Base-by-base conservation (phyloP, 2,329 filamentous ascomycete genomes). In the Fusarium haematococcum region DNA sequence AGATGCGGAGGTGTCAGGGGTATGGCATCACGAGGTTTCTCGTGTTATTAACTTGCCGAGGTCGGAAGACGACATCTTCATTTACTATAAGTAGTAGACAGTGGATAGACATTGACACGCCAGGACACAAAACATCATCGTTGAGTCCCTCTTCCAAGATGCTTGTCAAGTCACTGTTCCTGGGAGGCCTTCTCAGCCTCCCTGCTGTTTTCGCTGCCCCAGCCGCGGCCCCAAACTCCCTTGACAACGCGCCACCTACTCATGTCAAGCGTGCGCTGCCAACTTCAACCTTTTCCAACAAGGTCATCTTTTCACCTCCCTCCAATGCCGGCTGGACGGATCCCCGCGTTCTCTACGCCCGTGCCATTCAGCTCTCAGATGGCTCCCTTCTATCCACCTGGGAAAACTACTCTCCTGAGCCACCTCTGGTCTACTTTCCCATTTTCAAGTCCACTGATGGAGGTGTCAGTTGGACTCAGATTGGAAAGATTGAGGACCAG, bases 401-500 rank as follows among this genome's bases (percentile, higher is more conserved):
- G 87, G 87, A 89, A 75, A 89, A 89, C 82, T 89, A 89, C 81
- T 86, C 85, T 14, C 87, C 87, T 4, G 85, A 91, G 78, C 89
- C 88, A 7, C 89, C 89, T 1, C 78, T 83, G 5, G 88, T 89
- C 11, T 84, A 83, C 79, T 91, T 90, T 77, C 90, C 88, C 63
- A 86, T 90, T 75, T 88, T 84, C 77, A 81, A 84, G 70, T 90
- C 87, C 25, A 83, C 77, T 25, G 88, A 91, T 77, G 82, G 85
- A 52, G 90, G 90, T 11, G 77, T 84, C 41, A 90, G 87, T 4
- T 94, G 92, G 92, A 85, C 85, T n/a, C 87, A 92, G 78, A 85
- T 93, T 57, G 90, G 91, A 10, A 86, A 87, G 25, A 89, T 94
- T 6, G 84, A 89, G 13, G 92, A 94, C 78, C 86, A 88, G 65